These are phyloP conservation scores for Parasarocladium wereldwijsianum DNA, from an alignment of 2,329 filamentous ascomycete genomes.

Conservation along the genomic window DNA sequence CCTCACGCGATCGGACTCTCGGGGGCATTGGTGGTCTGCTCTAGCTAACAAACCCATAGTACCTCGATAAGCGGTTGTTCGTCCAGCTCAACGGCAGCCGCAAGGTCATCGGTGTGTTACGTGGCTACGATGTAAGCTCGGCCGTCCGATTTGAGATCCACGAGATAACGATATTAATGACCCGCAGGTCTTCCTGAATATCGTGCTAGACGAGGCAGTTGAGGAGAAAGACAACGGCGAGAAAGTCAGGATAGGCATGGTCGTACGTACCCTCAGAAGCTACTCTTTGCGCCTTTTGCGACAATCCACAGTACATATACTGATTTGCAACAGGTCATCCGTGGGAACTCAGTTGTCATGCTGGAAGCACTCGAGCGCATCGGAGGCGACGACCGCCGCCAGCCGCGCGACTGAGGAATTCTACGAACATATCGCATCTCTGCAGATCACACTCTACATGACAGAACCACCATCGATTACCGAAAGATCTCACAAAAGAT, in stretches of 20 bases:
- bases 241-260: slow-evolving; percentile 83
- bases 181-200: slow-evolving; percentile 87
- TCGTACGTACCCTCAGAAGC: slow-evolving; percentile 41
- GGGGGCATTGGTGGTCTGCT: too few species aligned
- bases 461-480: too few species aligned
- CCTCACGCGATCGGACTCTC: too few species aligned
- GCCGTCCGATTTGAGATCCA: background rate
- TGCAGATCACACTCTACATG: too few species aligned
- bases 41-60: slow-evolving; percentile 39
- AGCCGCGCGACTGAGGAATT: slow-evolving; percentile 17
- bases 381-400: slow-evolving; percentile 41
- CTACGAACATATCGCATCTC: too few species aligned
- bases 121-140: slow-evolving; percentile 79
- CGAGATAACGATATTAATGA: background rate
- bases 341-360: slow-evolving; percentile 97
- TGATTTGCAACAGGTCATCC: slow-evolving; percentile 56
- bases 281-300: background rate
- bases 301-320: slow-evolving; percentile 4
- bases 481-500: too few species aligned
- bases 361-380: slow-evolving; percentile 68
- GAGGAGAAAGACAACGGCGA: slow-evolving; percentile 89
- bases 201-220: slow-evolving; percentile 91
- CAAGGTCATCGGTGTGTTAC: slow-evolving; percentile 86
- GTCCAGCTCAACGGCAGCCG: slow-evolving; percentile 95
- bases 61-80: slow-evolving; percentile 97